A percentile compares a stretch with the other conserved stretches of the same genome.
Evolutionary conservation across 176 grass and related monocot genomes (phyloP).

Genomic region (Neostapfia colusana): DNA sequence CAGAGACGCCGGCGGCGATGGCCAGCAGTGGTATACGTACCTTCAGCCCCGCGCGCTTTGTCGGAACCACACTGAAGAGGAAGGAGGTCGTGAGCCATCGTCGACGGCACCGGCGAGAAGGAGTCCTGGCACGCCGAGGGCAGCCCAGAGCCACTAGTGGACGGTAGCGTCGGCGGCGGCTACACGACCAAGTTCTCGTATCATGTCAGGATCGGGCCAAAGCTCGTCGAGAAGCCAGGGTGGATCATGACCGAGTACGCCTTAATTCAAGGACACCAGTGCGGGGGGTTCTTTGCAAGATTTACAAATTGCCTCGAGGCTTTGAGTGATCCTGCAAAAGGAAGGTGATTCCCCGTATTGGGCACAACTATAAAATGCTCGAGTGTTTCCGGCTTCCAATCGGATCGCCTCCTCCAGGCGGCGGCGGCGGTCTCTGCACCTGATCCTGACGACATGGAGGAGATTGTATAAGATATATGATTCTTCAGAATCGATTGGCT

Average conservation of each 20-base stretch:
- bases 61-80: background rate
- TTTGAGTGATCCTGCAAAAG: background rate
- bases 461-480: no score
- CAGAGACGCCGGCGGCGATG: background rate
- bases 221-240: background rate
- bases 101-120: background rate
- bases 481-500: no score
- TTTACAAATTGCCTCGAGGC: background rate
- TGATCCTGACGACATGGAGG: no score
- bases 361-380: no score
- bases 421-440: no score
- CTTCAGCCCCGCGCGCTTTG: background rate
- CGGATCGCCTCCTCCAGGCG: no score
- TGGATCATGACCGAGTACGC: background rate
- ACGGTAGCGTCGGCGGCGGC: background rate
- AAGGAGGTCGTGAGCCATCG: background rate
- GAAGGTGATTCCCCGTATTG: background rate
- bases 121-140: background rate
- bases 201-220: background rate
- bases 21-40: background rate
- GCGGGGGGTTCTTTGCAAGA: background rate
- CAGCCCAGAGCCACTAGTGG: background rate
- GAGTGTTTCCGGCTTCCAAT: no score
- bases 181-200: background rate
- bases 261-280: background rate